Conservation (phyloP, 192 early-diverging fungal genomes). For the Backusella sp. region DNA sequence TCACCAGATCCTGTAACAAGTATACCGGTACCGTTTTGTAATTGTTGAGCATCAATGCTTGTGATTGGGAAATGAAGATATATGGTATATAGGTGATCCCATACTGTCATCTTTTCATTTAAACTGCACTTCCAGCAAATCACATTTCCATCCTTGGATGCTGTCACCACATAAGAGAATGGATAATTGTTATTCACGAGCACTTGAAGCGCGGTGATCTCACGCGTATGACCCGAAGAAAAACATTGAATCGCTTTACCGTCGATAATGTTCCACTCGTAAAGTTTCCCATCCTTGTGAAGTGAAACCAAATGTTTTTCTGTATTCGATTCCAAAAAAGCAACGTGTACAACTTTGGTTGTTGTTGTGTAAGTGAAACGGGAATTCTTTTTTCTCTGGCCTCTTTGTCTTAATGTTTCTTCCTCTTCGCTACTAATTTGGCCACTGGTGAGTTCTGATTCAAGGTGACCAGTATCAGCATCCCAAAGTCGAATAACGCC, state of each 20-base stretch:
- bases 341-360: background rate
- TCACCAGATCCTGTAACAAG: conserved; percentile 28
- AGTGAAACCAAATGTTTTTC: conserved; percentile 29
- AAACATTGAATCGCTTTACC: conserved; percentile 29
- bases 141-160: conserved; percentile 29
- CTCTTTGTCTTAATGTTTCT: background rate
- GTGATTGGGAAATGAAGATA: conserved; percentile 21
- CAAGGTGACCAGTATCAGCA: conserved; percentile 5
- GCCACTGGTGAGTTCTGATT: background rate
- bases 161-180: conserved; percentile 22
- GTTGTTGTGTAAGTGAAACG: background rate
- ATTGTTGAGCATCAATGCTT: conserved; percentile 4
- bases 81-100: conserved; percentile 27
- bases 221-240: conserved; percentile 14
- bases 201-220: conserved; percentile 16
- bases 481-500: conserved; percentile 31
- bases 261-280: conserved; percentile 29
- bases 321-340: conserved; percentile 8
- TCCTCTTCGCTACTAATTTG: background rate
- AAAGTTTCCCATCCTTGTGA: conserved; percentile 22
- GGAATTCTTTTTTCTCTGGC: background rate
- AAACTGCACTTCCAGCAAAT: conserved; percentile 24
- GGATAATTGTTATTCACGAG: background rate
- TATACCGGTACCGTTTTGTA: conserved; percentile 23
- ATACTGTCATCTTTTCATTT: background rate